phyloP scores from a whole-genome alignment of 345 rosid genomes.

The Zanthoxylum bungeanum region DNA sequence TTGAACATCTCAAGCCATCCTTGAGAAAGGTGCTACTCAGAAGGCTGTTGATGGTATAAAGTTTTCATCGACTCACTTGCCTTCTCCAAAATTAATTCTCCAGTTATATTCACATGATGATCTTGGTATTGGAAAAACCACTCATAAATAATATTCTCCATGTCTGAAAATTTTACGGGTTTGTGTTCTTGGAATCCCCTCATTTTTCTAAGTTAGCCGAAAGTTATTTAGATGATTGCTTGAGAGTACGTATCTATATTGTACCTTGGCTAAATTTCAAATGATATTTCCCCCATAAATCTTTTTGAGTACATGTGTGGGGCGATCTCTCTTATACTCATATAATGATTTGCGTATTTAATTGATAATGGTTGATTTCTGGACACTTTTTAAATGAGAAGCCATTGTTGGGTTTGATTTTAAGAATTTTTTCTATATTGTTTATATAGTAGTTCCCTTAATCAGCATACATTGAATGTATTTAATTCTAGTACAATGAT shows the following conservation, averaged over 20 bases:
- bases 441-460: no score
- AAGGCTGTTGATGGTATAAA: background rate
- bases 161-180: background rate
- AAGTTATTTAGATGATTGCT: background rate
- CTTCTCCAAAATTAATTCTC: no score
- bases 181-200: background rate
- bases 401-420: no score
- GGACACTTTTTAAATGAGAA: background rate
- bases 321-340: background rate
- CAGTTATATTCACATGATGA: background rate
- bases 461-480: no score
- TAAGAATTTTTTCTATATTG: no score
- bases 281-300: background rate
- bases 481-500: no score
- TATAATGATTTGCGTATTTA: background rate
- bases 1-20: constrained; percentile 7
- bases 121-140: background rate
- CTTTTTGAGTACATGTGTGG: background rate
- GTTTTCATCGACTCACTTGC: background rate
- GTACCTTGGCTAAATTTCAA: background rate
- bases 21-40: background rate
- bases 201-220: background rate
- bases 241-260: background rate
- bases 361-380: background rate
- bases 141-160: background rate